Evolutionary conservation across 345 rosid genomes (phyloP).

Genomic region (Salix udensis): DNA sequence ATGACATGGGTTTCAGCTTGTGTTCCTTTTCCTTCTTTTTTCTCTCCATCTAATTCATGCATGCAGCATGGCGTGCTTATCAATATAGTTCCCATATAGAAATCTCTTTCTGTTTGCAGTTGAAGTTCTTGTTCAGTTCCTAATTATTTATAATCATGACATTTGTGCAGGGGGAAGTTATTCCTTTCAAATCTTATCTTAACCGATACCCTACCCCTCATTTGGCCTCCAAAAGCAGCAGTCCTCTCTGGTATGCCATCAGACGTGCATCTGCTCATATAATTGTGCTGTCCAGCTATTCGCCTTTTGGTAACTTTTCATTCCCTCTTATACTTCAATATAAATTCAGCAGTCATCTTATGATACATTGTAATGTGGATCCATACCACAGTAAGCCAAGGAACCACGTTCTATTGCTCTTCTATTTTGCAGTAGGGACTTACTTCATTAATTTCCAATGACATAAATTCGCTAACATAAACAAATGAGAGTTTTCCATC

Average conservation of each 20-base stretch:
- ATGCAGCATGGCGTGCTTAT: not conserved
- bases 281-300: conserved; percentile 91
- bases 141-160: not conserved
- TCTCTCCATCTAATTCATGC: not conserved
- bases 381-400: not conserved
- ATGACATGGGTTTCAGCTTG: not conserved
- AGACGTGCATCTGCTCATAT: conserved; percentile 94
- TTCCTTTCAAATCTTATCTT: conserved; percentile 81
- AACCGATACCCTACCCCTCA: conserved; percentile 80
- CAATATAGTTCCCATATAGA: not conserved
- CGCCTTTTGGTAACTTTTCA: conserved; percentile 72
- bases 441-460: not conserved
- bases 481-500: not conserved
- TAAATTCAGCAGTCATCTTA: not conserved
- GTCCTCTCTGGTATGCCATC: conserved; percentile 83
- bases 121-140: conserved; percentile 6
- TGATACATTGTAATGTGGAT: not conserved
- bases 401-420: not conserved
- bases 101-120: not conserved
- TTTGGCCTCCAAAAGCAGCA: conserved; percentile 70
- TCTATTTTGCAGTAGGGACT: not conserved
- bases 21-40: not conserved
- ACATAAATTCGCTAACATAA: not conserved
- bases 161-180: conserved; percentile 57
- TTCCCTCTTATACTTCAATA: not conserved